Conservation (phyloP, 768 basidiomycete species). For the Pleurotus tuber-regium region DNA sequence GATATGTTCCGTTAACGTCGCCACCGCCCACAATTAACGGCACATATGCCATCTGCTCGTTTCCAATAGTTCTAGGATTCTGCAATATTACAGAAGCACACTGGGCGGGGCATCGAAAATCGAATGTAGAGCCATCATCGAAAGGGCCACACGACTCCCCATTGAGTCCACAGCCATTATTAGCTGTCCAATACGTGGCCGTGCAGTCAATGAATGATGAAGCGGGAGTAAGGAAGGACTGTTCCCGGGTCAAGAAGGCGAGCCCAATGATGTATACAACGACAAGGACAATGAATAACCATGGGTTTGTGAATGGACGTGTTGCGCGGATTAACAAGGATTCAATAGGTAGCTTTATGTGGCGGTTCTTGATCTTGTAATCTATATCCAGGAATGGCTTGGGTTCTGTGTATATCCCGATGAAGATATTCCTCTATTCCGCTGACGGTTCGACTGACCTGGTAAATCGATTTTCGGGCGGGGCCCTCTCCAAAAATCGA, state of each 20-base stretch:
- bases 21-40: constrained; percentile 88
- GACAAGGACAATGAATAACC: constrained; percentile 53
- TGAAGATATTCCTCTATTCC: no score
- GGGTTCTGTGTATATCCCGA: constrained; percentile 54
- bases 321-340: constrained; percentile 49
- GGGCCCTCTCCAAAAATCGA: constrained; percentile 55
- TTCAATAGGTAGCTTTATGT: constrained; percentile 50
- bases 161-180: constrained; percentile 73
- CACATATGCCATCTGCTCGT: constrained; percentile 58
- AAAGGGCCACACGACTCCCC: constrained; percentile 67
- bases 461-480: constrained; percentile 52
- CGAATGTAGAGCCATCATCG: constrained; percentile 47
- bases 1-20: constrained; percentile 66
- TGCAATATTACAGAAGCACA: constrained; percentile 62
- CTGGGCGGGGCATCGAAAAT: constrained; percentile 81
- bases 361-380: constrained; percentile 31
- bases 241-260: constrained; percentile 68
- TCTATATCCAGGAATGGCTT: constrained; percentile 54
- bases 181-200: constrained; percentile 64
- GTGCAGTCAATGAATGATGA: constrained; percentile 67
- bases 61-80: constrained; percentile 74
- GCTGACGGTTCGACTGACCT: no score
- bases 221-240: constrained; percentile 68
- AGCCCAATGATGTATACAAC: constrained; percentile 68
- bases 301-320: constrained; percentile 46